phyloP scores from a whole-genome alignment of 2,329 filamentous ascomycete species.

The Trichoderma koningii region DNA sequence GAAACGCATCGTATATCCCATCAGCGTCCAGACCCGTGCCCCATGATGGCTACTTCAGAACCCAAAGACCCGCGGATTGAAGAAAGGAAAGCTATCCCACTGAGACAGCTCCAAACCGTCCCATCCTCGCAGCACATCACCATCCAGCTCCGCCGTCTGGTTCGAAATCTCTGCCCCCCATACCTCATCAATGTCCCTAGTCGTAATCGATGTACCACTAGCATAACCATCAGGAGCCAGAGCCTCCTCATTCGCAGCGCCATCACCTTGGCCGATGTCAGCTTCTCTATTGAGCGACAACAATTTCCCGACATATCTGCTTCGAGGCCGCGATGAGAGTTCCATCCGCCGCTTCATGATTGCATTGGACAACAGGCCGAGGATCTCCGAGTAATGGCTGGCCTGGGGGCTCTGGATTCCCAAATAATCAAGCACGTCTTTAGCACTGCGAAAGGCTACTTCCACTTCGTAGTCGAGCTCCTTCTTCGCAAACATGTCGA shows the following conservation, averaged over 20 bases:
- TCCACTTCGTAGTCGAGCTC: conserved; percentile 49
- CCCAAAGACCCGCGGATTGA: conserved; percentile 17
- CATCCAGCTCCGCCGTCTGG: conserved; percentile 23
- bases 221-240: not conserved
- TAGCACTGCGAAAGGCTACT: conserved; percentile 53
- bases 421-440: conserved; percentile 52
- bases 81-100: conserved; percentile 39
- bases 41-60: not conserved
- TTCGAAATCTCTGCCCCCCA: conserved; percentile 25
- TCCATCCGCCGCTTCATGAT: conserved; percentile 45
- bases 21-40: too few species aligned
- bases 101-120: conserved; percentile 38
- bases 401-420: conserved; percentile 56
- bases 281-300: conserved; percentile 31
- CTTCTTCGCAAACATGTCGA: conserved; percentile 55
- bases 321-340: conserved; percentile 31
- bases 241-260: not conserved
- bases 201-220: not conserved
- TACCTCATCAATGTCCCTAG: conserved; percentile 21
- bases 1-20: not conserved
- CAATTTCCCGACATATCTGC: conserved; percentile 36
- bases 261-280: not conserved
- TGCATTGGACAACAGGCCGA: conserved; percentile 50
- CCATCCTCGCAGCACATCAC: conserved; percentile 35
- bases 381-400: conserved; percentile 58